Evolutionary conservation across 768 basidiomycete species (phyloP), one percentile per base, ranked within the genome.

Genomic region (Pisolithus tinctorius): DNA sequence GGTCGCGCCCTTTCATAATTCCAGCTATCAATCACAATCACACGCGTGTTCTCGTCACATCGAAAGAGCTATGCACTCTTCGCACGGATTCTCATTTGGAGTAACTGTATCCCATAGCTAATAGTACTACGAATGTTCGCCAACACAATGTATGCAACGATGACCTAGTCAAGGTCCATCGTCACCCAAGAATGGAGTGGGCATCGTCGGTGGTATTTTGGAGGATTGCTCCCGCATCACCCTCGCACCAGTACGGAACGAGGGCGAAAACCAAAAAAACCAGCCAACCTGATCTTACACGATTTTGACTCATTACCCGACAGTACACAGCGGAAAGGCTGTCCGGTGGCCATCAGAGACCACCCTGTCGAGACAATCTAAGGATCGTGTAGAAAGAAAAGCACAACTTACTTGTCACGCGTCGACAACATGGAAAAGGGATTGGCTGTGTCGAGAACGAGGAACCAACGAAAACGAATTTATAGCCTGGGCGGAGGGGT

Each of bases 271-370:
- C 66, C 64, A 57, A 51, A 45, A n/a, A 34, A 60, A 54, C 53
- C 56, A 52, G 44, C 50, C 52, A 67, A 69, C 69, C 78, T 71
- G 66, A 68, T 92, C 62, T 92, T 80, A 85, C 89, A 90, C 88
- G 81, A 85, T 73, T 78, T 87, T 92, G 88, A 92, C 88, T 91
- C 88, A 90, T 81, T 84, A 86, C 75, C 75, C 67, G 86, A 87
- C 86, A 84, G 84, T 87, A 65, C 71, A 70, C 85, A 88, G 86
- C 88, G 70, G 64, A 73, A 74, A 88, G 72, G 86, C 87, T 88
- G 87, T 60, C 79, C 78, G 75, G 77, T 75, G 74, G 69, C 56
- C 53, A 45, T 51, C 34, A 58, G 9, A 56, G 43, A 63, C 70
- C 77, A 77, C 78, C 81, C 84, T 83, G 84, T 88, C 86, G 77